Conservation (phyloP, 2,329 filamentous ascomycete species). For the Aspergillus hortae region DNA sequence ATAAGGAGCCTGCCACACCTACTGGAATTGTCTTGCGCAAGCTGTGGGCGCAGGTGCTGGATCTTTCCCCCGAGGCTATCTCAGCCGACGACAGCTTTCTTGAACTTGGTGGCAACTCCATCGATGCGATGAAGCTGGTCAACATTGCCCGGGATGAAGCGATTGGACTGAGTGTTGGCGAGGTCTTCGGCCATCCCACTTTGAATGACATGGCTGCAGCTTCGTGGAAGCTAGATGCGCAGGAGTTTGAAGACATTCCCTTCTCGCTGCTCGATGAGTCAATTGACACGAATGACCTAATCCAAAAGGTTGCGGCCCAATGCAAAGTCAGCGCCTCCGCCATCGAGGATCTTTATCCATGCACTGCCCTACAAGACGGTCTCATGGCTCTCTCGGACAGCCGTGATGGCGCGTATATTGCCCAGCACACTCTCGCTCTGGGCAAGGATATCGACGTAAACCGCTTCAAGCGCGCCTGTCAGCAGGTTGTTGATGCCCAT, state of each 20-base stretch:
- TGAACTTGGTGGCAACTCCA: constrained; percentile 10
- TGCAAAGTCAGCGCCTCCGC: constrained; percentile 15
- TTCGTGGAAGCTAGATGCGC: background rate
- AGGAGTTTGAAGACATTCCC: constrained; percentile 5
- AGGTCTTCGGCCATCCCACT: constrained; percentile 5
- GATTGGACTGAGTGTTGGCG: constrained; percentile 5
- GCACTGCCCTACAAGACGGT: constrained; percentile 23
- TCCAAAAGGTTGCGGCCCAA: constrained; percentile 8
- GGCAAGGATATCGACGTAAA: constrained; percentile 24
- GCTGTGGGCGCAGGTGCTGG: constrained; percentile 7
- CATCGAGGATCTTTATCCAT: constrained; percentile 31
- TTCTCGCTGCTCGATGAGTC: constrained; percentile 4
- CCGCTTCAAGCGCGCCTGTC: constrained; percentile 38
- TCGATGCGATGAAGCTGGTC: constrained; percentile 10
- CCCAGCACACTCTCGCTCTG: constrained; percentile 32
- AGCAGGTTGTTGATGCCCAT: constrained; percentile 29
- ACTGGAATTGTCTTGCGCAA: constrained; percentile 3
- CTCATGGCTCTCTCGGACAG: constrained; percentile 25
- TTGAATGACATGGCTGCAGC: constrained; percentile 9
- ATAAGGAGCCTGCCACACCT: constrained; percentile 6
- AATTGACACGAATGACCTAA: background rate
- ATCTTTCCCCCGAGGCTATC: background rate
- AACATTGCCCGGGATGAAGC: constrained; percentile 2
- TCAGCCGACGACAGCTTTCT: constrained; percentile 9
- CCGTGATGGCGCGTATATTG: constrained; percentile 37